phyloP scores from a whole-genome alignment of 2,329 filamentous ascomycete genomes.

The Pseudocercospora macadamiae region DNA sequence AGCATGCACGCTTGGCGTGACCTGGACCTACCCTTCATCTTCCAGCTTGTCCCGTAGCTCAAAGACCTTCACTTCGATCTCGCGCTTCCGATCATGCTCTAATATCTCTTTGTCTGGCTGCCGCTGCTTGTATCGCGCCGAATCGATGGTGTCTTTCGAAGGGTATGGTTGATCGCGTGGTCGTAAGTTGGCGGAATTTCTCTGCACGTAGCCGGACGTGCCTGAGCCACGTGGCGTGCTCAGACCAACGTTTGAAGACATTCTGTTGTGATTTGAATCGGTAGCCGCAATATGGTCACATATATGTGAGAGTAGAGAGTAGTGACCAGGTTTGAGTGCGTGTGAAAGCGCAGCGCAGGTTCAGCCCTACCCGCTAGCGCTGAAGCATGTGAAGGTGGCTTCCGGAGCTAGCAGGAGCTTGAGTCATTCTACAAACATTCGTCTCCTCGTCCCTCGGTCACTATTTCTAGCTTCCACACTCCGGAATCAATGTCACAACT shows the following conservation, averaged over 20 bases:
- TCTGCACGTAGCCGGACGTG: conserved; percentile 96
- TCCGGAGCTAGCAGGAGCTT: conserved; percentile 1
- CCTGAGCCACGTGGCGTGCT: conserved; percentile 91
- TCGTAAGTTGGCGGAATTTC: conserved; percentile 85
- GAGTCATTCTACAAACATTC: conserved; percentile 1
- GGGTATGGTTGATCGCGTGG: conserved; percentile 80
- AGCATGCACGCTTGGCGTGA: background rate
- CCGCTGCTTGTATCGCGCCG: conserved; percentile 73
- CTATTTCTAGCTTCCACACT: too few species aligned
- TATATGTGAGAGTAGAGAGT: background rate
- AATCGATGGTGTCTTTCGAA: conserved; percentile 69
- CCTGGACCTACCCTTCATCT: conserved; percentile 69
- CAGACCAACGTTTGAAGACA: conserved; percentile 98
- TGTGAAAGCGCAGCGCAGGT: background rate
- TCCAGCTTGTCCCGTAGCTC: conserved; percentile 89
- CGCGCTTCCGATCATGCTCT: conserved; percentile 88
- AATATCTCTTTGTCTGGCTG: conserved; percentile 91
- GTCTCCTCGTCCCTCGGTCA: too few species aligned
- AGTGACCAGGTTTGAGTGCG: background rate
- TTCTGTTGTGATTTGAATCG: too few species aligned
- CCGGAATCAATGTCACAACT: background rate
- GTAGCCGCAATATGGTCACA: too few species aligned
- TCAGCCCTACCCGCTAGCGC: background rate
- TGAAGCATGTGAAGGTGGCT: background rate
- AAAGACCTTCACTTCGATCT: conserved; percentile 91